Percentiles rank a stretch among this genome's conserved stretches.
phyloP scores from a whole-genome alignment of 1,284 basidiomycete species.

The Serendipita sp. region DNA sequence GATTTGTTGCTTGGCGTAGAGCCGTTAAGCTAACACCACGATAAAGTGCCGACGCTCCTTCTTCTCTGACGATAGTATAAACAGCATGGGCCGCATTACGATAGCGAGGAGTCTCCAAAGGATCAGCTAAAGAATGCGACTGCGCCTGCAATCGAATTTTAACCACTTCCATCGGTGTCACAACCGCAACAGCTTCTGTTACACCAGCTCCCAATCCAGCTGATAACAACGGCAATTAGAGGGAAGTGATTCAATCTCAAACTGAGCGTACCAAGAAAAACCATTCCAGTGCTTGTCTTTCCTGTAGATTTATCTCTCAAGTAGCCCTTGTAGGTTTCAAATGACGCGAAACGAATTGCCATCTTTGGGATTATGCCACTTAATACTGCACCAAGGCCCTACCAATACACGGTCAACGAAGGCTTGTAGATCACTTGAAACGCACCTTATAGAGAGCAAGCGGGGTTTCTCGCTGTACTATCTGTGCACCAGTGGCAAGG shows the following conservation, averaged over 20 bases:
- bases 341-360: constrained; percentile 97
- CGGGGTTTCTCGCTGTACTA: constrained; percentile 83
- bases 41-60: constrained; percentile 78
- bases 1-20: constrained; percentile 93
- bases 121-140: constrained; percentile 93
- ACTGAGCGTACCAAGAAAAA: constrained; percentile 54
- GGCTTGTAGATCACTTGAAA: not conserved
- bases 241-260: not conserved
- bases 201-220: constrained; percentile 90
- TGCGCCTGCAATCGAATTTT: constrained; percentile 98
- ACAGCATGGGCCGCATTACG: constrained; percentile 94
- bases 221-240: constrained; percentile 19
- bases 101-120: constrained; percentile 85
- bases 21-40: constrained; percentile 90
- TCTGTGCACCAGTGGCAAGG: constrained; percentile 81
- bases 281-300: constrained; percentile 55
- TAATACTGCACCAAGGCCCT: constrained; percentile 88
- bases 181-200: constrained; percentile 87
- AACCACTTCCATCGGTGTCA: constrained; percentile 98
- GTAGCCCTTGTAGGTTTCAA: constrained; percentile 85
- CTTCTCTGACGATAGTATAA: constrained; percentile 89
- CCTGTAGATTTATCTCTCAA: constrained; percentile 67
- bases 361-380: constrained; percentile 99
- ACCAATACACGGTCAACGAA: not conserved
- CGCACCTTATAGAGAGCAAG: constrained; percentile 84